Base-by-base conservation (phyloP, 192 early-diverging fungal genomes). In the Cladochytrium replicatum region DNA sequence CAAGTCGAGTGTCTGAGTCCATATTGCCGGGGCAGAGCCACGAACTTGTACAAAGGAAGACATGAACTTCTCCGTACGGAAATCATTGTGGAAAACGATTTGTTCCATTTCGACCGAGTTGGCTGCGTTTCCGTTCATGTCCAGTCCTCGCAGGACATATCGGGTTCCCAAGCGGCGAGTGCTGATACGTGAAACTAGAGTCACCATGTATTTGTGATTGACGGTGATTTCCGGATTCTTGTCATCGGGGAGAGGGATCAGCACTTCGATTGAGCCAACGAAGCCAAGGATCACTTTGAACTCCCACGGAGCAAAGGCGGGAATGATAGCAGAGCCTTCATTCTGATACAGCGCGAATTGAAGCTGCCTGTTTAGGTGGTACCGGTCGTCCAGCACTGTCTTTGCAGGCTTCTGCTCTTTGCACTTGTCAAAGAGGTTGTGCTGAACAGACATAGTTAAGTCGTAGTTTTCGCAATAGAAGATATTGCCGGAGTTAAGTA, bases 71-170 rank as follows among this genome's bases (percentile, higher is more conserved):
- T 66, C 50, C 6, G 27, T 38, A 28, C 43, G 43, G 46, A 59
- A 69, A 45, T 78, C 69, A 47, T 74, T 60, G 37, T 69, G 52
- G 32, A 64, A 74, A 3, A 74, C 66, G 52, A 78, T 71, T 52
- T 78, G 75, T 49, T 78, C 75, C 75, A 78, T 78, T 38, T 78
- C 75, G 8, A 78, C 71, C 26, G 60, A 61, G 52, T 78, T 78
- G 32, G 71, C 68, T 2, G 68, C 61, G 41, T 78, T 70, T 19
- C 75, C 75, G 8, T 71, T 63, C 32, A 48, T 28, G 49, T 78
- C 71, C 7, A 78, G 54, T 0, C 75, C 75, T 29, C 72, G 68
- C 2, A 66, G 63, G 4, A 72, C 60, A 52, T 78, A 78, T 3
- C 75, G 68, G 2, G 67, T 69, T 8, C 75, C 75, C 1, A 78